Evolutionary conservation across 2,329 filamentous ascomycete genomes (phyloP).

Genomic region (Pochonia chlamydosporia): DNA sequence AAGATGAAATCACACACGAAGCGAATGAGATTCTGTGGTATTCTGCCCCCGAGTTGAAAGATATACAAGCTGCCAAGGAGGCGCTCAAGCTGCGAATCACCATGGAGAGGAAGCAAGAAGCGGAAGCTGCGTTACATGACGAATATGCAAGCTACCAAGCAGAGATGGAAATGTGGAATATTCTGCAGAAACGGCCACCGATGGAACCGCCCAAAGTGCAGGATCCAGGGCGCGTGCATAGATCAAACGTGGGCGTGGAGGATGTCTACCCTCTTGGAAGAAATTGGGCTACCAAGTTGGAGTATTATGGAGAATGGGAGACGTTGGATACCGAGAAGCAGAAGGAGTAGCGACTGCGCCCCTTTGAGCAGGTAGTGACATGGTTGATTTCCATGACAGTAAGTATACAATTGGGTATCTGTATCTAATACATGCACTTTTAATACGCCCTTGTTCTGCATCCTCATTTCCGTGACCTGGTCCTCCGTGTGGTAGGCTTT

Average conservation of each 20-base stretch:
- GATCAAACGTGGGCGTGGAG: constrained; percentile 26
- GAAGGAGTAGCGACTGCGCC: no score
- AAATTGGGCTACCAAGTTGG: constrained; percentile 33
- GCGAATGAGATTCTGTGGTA: constrained; percentile 35
- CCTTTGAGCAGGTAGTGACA: no score
- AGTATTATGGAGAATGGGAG: constrained; percentile 39
- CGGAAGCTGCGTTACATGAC: constrained; percentile 37
- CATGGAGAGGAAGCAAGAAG: constrained; percentile 36
- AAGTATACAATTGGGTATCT: not conserved
- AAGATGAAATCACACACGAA: constrained; percentile 28
- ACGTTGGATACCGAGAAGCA: constrained; percentile 7
- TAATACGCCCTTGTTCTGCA: no score
- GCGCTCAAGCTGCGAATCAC: constrained; percentile 32
- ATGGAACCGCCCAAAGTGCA: constrained; percentile 24
- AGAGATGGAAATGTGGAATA: constrained; percentile 39
- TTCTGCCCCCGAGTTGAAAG: constrained; percentile 34
- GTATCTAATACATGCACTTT: constrained; percentile 11
- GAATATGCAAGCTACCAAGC: constrained; percentile 31
- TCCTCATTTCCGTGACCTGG: constrained; percentile 7
- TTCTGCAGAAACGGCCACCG: constrained; percentile 34
- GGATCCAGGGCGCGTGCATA: constrained; percentile 20
- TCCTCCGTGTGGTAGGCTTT: constrained; percentile 5
- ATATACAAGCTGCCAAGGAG: constrained; percentile 28
- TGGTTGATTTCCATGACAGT: no score
- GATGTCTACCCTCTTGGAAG: constrained; percentile 28